Percentiles rank a stretch among this genome's conserved stretches.
These are phyloP conservation scores for Scortechinia acanthostroma DNA, from an alignment of 2,329 filamentous ascomycete species.

Conservation along the genomic window DNA sequence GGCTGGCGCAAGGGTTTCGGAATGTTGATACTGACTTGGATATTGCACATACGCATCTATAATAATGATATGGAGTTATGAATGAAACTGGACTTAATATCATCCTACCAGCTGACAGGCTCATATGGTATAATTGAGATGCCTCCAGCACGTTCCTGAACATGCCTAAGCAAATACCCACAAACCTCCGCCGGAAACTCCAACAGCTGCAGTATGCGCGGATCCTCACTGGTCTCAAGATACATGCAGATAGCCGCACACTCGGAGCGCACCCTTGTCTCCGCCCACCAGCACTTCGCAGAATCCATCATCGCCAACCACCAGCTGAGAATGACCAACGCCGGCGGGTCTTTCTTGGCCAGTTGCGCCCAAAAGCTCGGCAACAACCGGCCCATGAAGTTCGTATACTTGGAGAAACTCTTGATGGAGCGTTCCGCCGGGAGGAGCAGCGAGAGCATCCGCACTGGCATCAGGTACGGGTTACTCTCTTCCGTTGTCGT, in stretches of 20 bases:
- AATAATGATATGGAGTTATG: too few relatives aligned
- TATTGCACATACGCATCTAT: too few relatives aligned
- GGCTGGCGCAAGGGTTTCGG: too few relatives aligned
- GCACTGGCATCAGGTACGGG: conserved; percentile 23
- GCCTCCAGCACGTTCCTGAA: conserved; percentile 9
- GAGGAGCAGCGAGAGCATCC: conserved; percentile 21
- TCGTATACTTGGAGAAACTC: conserved; percentile 8
- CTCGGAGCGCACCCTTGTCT: conserved; percentile 18
- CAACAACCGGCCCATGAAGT: background rate
- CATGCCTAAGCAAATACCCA: conserved; percentile 18
- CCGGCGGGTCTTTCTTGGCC: background rate
- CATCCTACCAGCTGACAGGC: too few relatives aligned
- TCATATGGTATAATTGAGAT: too few relatives aligned
- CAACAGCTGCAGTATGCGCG: conserved; percentile 15
- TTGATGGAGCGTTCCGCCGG: conserved; percentile 11
- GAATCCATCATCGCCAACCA: conserved; percentile 15
- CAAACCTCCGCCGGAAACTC: conserved; percentile 20
- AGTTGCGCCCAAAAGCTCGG: background rate
- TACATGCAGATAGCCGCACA: conserved; percentile 25
- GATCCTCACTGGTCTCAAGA: conserved; percentile 17
- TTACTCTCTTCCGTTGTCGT: conserved; percentile 16
- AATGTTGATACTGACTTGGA: too few relatives aligned
- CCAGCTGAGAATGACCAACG: background rate
- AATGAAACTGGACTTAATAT: too few relatives aligned
- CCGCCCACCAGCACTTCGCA: conserved; percentile 17